phyloP scores from a whole-genome alignment of 1,139 yeast species.

The Kurtzmaniella quercitrusa region DNA sequence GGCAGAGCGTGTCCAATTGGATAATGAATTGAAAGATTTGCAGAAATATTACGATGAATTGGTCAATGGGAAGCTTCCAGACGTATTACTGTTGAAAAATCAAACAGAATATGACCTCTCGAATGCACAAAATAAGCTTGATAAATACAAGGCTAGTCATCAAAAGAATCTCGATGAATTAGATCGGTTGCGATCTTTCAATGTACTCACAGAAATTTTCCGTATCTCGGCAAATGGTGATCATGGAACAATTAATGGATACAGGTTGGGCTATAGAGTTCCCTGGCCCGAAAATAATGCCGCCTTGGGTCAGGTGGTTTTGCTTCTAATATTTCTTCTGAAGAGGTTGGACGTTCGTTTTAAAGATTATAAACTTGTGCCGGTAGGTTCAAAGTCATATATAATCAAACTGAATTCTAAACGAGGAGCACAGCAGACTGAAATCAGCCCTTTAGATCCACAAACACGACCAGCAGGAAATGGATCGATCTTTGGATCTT shows the following conservation, averaged over 20 bases:
- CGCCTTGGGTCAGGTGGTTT: constrained; percentile 81
- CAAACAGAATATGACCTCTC: constrained; percentile 46
- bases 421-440: constrained; percentile 9
- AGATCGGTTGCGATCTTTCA: constrained; percentile 66
- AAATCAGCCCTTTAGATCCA: constrained; percentile 17
- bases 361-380: constrained; percentile 61
- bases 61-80: constrained; percentile 37
- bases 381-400: constrained; percentile 81
- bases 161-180: constrained; percentile 59
- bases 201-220: constrained; percentile 80
- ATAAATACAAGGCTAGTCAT: constrained; percentile 59
- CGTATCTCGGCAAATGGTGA: constrained; percentile 64
- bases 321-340: constrained; percentile 63
- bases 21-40: constrained; percentile 31
- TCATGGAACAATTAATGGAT: constrained; percentile 85
- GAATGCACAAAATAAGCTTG: constrained; percentile 48
- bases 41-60: constrained; percentile 39
- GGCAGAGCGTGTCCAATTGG: constrained; percentile 33
- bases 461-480: constrained; percentile 9
- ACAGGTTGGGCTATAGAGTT: constrained; percentile 68
- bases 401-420: constrained; percentile 49
- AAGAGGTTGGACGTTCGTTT: constrained; percentile 54
- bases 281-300: constrained; percentile 94
- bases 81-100: constrained; percentile 47
- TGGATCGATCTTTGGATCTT: constrained; percentile 10